Evolutionary conservation across 2,329 filamentous ascomycete species (phyloP).

Genomic region (Septoria petroselini): DNA sequence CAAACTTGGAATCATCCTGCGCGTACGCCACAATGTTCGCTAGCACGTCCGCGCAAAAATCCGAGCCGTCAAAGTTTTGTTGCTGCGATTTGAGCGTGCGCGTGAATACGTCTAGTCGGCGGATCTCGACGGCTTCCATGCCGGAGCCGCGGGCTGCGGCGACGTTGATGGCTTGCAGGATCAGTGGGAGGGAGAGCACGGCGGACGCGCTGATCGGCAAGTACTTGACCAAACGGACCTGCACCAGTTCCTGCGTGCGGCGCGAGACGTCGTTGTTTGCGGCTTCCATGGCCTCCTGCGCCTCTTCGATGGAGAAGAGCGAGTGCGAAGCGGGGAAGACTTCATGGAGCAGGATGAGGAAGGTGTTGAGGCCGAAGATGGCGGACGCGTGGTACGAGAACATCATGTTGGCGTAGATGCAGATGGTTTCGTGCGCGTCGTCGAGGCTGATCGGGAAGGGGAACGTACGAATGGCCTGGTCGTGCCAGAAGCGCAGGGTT

Average conservation of each 20-base stretch:
- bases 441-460: slow-evolving; percentile 26
- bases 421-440: slow-evolving; percentile 24
- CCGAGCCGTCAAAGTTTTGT: slow-evolving; percentile 26
- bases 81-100: slow-evolving; percentile 24
- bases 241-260: slow-evolving; percentile 26
- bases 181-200: slow-evolving; percentile 19
- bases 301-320: slow-evolving; percentile 25
- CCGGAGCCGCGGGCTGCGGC: slow-evolving; percentile 24
- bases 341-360: slow-evolving; percentile 24
- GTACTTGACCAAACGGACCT: slow-evolving; percentile 25
- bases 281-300: slow-evolving; percentile 22
- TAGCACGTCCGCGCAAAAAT: slow-evolving; percentile 25
- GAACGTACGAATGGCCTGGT: slow-evolving; percentile 22
- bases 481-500: slow-evolving; percentile 23
- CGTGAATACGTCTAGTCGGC: slow-evolving; percentile 25
- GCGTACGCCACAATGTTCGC: slow-evolving; percentile 27
- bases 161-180: slow-evolving; percentile 26
- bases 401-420: slow-evolving; percentile 28
- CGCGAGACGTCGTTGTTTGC: slow-evolving; percentile 25
- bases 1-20: slow-evolving; percentile 24
- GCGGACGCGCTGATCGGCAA: slow-evolving; percentile 24
- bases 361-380: slow-evolving; percentile 25
- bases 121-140: slow-evolving; percentile 23
- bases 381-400: slow-evolving; percentile 27
- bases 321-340: slow-evolving; percentile 18